Evolutionary conservation across 345 rosid genomes (phyloP).

Genomic region (Gossypium turneri): DNA sequence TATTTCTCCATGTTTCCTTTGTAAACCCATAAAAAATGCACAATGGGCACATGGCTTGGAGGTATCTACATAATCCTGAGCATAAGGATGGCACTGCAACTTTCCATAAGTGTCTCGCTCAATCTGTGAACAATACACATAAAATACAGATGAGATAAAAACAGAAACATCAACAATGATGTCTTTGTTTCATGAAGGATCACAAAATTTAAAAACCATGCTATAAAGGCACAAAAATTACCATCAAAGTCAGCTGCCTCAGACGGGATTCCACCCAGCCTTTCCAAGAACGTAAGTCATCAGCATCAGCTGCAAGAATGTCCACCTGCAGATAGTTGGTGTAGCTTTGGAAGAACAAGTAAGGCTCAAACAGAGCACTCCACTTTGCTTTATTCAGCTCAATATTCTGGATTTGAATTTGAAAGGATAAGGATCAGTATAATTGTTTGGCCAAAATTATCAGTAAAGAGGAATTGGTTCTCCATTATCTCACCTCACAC

Average conservation of each 20-base stretch:
- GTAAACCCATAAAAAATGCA: conserved; percentile 66
- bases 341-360: conserved; percentile 63
- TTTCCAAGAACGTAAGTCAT: conserved; percentile 67
- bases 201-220: conserved; percentile 1
- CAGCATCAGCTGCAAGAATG: conserved; percentile 48
- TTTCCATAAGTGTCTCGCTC: conserved; percentile 62
- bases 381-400: conserved; percentile 57
- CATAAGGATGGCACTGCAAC: conserved; percentile 69
- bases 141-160: conserved; percentile 9
- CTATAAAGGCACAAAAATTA: conserved; percentile 23
- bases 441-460: background rate
- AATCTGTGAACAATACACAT: conserved; percentile 37
- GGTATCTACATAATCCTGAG: conserved; percentile 44
- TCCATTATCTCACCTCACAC: conserved; percentile 44
- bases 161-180: background rate
- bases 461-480: background rate
- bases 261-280: conserved; percentile 79
- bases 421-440: conserved; percentile 13
- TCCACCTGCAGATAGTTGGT: conserved; percentile 67
- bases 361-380: conserved; percentile 57
- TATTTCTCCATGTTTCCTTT: conserved; percentile 54
- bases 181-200: background rate
- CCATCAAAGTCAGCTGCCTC: conserved; percentile 64
- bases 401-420: conserved; percentile 39
- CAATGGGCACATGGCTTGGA: conserved; percentile 47